These are phyloP conservation scores for Scedosporium aurantiacum DNA, from an alignment of 2,329 filamentous ascomycete genomes.

Conservation along the genomic window DNA sequence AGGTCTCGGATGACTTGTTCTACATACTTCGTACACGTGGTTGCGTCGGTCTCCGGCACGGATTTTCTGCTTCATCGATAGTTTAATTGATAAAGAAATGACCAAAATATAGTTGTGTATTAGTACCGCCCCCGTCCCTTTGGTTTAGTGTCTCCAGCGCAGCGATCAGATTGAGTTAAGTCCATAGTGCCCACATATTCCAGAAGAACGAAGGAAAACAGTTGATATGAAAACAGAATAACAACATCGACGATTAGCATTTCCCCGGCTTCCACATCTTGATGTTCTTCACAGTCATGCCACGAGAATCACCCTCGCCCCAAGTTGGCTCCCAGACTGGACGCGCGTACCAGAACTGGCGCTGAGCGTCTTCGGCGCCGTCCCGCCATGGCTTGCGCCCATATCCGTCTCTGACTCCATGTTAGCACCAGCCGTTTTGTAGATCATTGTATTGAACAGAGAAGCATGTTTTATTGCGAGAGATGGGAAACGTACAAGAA, in stretches of 20 bases:
- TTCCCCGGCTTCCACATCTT: slow-evolving; percentile 34
- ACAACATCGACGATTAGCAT: neutral
- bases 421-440: neutral
- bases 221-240: too few relatives aligned
- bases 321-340: slow-evolving; percentile 61
- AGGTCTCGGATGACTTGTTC: too few relatives aligned
- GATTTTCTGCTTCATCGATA: too few relatives aligned
- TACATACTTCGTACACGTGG: too few relatives aligned
- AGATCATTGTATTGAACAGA: neutral
- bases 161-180: too few relatives aligned
- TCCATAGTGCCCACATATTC: too few relatives aligned
- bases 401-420: slow-evolving; percentile 40
- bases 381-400: slow-evolving; percentile 73
- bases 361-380: slow-evolving; percentile 50
- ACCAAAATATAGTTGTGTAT: too few relatives aligned
- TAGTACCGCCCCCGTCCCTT: too few relatives aligned
- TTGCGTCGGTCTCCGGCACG: too few relatives aligned
- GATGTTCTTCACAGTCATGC: slow-evolving; percentile 34
- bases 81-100: too few relatives aligned
- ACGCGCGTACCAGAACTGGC: slow-evolving; percentile 65
- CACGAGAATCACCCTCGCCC: slow-evolving; percentile 31
- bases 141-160: too few relatives aligned
- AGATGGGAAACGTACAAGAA: slow-evolving; percentile 34
- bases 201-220: too few relatives aligned
- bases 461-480: neutral